Evolutionary conservation across 129 eudicot genomes (phyloP), one percentile per base, ranked within the genome.

Genomic region (Sambucus nigra): DNA sequence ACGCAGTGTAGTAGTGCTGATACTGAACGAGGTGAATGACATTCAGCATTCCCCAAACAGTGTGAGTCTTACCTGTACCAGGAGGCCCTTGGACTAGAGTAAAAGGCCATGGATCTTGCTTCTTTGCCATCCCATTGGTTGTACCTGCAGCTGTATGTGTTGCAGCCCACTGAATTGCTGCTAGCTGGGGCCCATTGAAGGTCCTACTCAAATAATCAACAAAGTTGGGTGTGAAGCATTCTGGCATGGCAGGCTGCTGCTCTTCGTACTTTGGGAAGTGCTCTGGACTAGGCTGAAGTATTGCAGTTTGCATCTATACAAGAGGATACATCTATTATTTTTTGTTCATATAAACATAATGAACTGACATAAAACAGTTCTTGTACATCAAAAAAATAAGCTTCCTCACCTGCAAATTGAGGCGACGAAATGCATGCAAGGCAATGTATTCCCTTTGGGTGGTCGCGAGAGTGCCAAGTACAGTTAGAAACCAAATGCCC

Each of bases 11-110:
- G 51, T 91, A 91, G 57, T 91, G 99, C 73, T 91, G 99, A 68
- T 91, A 91, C 74, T 91, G 99, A 28, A 91, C 88, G 10, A 91
- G 89, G 72, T 91, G 99, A 57, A 91, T 91, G 49, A 91, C 99
- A 17, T 91, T 91, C 45, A 91, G 75, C 99, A 91, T 91, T 64
- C 99, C 99, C 95, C 99, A 91, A 1, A 91, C 99, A 0, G 99
- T 91, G 52, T 91, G 99, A 0, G 99, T 91, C 59, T 91, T 91
- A 15, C 99, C 99, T 0, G 99, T 91, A 12, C 99, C 99, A 15
- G 99, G 99, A 53, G 99, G 99, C 11, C 99, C 99, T 66, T 91
- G 99, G 47, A 91, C 99, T 41, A 91, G 59, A 20, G 99, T 91
- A 57, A 91, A 91, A 11, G 99, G 99, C 99, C 99, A 91, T 17